phyloP scores from a whole-genome alignment of 352 stramenopile genomes.

The Globisporangium parvum region DNA sequence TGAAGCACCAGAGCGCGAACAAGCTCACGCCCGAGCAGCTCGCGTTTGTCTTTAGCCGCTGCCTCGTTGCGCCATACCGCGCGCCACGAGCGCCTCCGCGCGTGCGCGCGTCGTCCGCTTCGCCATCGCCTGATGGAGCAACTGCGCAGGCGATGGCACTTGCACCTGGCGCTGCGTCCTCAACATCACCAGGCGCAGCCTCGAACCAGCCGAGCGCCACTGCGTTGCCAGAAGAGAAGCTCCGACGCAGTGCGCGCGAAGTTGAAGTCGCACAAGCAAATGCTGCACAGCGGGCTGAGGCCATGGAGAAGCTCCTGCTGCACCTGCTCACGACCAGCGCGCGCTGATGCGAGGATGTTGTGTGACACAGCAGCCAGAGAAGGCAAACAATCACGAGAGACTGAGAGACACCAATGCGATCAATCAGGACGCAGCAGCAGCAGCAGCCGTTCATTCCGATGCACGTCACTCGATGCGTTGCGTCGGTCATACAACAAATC shows the following conservation, averaged over 20 bases:
- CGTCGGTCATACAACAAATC: too few relatives aligned
- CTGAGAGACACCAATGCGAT: too few relatives aligned
- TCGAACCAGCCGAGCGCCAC: conserved; percentile 24
- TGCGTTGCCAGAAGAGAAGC: conserved; percentile 42
- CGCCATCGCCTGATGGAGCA: not conserved
- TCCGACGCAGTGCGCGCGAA: conserved; percentile 51
- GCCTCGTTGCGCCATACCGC: conserved; percentile 51
- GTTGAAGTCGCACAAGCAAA: conserved; percentile 50
- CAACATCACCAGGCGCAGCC: not conserved
- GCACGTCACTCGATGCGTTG: too few relatives aligned
- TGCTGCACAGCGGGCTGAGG: conserved; percentile 48
- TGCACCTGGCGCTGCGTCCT: too few relatives aligned
- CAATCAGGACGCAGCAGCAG: too few relatives aligned
- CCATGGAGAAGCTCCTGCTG: conserved; percentile 68
- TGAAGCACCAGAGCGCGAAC: conserved; percentile 64
- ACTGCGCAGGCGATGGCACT: not conserved
- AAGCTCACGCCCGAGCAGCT: conserved; percentile 69
- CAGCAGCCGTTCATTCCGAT: too few relatives aligned
- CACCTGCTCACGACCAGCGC: conserved; percentile 54
- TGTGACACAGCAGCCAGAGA: too few relatives aligned
- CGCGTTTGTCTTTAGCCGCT: conserved; percentile 68
- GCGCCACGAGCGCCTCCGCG: conserved; percentile 6
- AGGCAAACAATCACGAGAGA: too few relatives aligned
- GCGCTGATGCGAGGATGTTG: conserved; percentile 16
- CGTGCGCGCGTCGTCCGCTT: not conserved